Conservation (phyloP, 2,329 filamentous ascomycete genomes). For the Phialophora tarda region DNA sequence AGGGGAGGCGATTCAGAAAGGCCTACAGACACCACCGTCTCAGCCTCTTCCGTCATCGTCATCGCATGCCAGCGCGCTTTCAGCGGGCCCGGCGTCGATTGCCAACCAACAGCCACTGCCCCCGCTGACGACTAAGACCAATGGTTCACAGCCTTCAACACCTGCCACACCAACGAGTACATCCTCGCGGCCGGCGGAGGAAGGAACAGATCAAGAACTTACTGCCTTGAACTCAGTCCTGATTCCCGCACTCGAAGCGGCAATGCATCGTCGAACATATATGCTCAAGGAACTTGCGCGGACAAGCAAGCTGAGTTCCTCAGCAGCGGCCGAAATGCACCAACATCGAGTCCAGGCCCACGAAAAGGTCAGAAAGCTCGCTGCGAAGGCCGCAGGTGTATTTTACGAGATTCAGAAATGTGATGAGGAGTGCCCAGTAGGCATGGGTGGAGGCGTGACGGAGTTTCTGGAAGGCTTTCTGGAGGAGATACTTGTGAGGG, state of each 20-base stretch:
- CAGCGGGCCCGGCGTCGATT: conserved; percentile 27
- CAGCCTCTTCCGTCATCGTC: conserved; percentile 43
- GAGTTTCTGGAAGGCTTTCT: conserved; percentile 90
- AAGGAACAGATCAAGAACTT: conserved; percentile 69
- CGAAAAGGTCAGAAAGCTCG: conserved; percentile 78
- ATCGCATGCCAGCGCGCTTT: conserved; percentile 31
- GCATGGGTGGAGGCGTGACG: conserved; percentile 89
- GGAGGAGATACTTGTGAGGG: conserved; percentile 89
- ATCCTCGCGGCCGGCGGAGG: conserved; percentile 22
- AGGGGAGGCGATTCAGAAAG: conserved; percentile 37
- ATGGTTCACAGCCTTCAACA: conserved; percentile 17
- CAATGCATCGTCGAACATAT: conserved; percentile 76
- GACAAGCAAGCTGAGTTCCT: conserved; percentile 38
- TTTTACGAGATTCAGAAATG: conserved; percentile 90
- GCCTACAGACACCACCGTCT: conserved; percentile 37
- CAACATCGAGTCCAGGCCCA: conserved; percentile 76
- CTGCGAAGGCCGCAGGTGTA: conserved; percentile 79
- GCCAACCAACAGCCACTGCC: conserved; percentile 33
- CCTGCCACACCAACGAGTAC: conserved; percentile 42
- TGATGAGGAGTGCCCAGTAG: conserved; percentile 84
- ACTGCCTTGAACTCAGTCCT: conserved; percentile 91
- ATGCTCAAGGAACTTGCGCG: conserved; percentile 55
- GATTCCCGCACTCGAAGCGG: conserved; percentile 88
- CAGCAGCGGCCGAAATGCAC: conserved; percentile 55
- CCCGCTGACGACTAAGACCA: conserved; percentile 28